A percentile compares a stretch with the other conserved stretches of the same genome.
Conservation (phyloP, 768 basidiomycete genomes). For the Hydnomerulius pinastri region DNA sequence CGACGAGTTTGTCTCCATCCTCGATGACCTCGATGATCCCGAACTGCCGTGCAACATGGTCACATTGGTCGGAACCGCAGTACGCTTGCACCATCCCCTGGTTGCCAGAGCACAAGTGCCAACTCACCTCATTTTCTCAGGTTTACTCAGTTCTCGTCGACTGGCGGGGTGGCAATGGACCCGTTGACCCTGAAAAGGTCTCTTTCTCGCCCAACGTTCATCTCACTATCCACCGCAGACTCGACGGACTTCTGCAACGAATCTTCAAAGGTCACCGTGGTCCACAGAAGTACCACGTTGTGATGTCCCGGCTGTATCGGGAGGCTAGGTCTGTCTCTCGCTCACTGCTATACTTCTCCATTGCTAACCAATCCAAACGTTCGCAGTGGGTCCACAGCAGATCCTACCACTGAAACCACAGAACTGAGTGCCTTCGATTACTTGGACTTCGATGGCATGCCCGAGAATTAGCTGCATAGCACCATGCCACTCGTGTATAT, state of each 20-base stretch:
- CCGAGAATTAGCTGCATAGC: too few relatives aligned
- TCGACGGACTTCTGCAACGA: neutral
- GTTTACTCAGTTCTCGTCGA: neutral
- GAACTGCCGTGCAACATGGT: slow-evolving; percentile 1
- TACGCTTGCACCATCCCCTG: neutral
- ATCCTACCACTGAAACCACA: neutral
- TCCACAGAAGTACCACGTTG: neutral
- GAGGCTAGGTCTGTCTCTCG: neutral
- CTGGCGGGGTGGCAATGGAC: neutral
- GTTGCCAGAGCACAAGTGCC: too few relatives aligned
- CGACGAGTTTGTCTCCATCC: neutral
- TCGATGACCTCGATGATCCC: neutral
- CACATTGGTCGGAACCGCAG: neutral
- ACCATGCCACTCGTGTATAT: too few relatives aligned
- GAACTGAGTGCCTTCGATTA: neutral
- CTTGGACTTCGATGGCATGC: neutral
- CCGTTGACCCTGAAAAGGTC: neutral
- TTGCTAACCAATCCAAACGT: neutral
- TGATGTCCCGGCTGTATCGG: neutral
- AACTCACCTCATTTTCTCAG: neutral
- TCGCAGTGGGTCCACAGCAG: neutral
- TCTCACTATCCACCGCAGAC: neutral
- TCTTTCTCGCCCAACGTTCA: neutral
- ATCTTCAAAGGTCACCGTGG: neutral
- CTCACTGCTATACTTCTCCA: too few relatives aligned